These are phyloP conservation scores for Leccinum broughii DNA, from an alignment of 768 basidiomycete species.

Conservation along the genomic window DNA sequence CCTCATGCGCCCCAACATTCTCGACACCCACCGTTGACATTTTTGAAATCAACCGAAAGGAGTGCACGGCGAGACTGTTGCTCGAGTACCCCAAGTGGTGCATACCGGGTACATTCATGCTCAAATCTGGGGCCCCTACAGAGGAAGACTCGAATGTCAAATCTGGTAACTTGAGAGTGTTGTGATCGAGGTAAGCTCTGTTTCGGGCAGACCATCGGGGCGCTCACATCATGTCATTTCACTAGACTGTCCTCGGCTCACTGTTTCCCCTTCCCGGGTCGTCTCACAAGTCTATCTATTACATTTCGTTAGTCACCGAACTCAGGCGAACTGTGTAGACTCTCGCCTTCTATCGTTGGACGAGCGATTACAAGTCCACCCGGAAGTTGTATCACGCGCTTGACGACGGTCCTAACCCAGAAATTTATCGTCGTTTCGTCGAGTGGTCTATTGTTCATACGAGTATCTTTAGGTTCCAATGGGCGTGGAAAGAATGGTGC, in stretches of 20 bases:
- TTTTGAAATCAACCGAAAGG: constrained; percentile 97
- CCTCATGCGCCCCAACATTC: constrained; percentile 68
- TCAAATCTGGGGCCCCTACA: constrained; percentile 56
- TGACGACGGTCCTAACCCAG: constrained; percentile 86
- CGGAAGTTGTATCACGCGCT: constrained; percentile 61
- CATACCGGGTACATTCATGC: constrained; percentile 51
- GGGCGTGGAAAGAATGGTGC: constrained; percentile 99
- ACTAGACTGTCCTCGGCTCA: constrained; percentile 68
- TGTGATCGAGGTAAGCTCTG: constrained; percentile 68
- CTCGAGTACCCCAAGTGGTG: constrained; percentile 88
- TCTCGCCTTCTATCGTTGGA: constrained; percentile 89
- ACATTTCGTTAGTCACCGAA: constrained; percentile 86
- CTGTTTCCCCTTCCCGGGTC: constrained; percentile 70
- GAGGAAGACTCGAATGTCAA: constrained; percentile 57
- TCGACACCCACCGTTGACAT: constrained; percentile 73
- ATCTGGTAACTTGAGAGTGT: constrained; percentile 90
- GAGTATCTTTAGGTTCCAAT: constrained; percentile 91
- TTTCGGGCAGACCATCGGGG: not conserved
- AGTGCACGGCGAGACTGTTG: constrained; percentile 76
- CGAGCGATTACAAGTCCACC: constrained; percentile 96
- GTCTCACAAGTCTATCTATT: constrained; percentile 38
- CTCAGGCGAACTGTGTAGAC: constrained; percentile 63
- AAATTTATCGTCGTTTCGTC: constrained; percentile 75
- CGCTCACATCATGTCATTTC: not conserved
- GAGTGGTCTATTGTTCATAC: constrained; percentile 97